Conservation (phyloP, 768 basidiomycete species). For the Porphyrellus cyaneotinctus region DNA sequence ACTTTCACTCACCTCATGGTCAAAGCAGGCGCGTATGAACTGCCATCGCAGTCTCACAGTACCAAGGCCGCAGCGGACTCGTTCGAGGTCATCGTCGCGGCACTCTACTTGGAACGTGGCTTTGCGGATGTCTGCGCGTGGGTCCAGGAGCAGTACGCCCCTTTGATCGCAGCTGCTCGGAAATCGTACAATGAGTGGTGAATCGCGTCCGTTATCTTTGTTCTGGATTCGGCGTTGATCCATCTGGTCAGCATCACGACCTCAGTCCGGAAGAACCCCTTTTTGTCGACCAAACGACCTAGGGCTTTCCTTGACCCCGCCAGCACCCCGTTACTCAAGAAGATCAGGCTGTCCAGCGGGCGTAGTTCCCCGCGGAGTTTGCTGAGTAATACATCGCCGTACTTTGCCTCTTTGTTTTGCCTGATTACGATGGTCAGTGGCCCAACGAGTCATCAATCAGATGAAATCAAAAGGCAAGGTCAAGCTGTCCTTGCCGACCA, state of each 20-base stretch:
- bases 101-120: conserved; percentile 39
- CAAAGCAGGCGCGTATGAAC: conserved; percentile 29
- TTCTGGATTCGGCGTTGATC: conserved; percentile 4
- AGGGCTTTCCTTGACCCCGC: conserved; percentile 1
- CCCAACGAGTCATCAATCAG: conserved; percentile 21
- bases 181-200: conserved; percentile 28
- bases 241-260: conserved; percentile 9
- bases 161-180: conserved; percentile 34
- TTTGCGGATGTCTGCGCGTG: conserved; percentile 36
- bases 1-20: conserved; percentile 38
- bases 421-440: conserved; percentile 20
- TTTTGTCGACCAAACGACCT: conserved; percentile 15
- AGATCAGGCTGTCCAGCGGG: conserved; percentile 14
- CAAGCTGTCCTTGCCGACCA: conserved; percentile 15
- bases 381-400: conserved; percentile 16
- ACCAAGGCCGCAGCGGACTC: conserved; percentile 43
- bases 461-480: conserved; percentile 29
- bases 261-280: not conserved
- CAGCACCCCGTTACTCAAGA: conserved; percentile 17
- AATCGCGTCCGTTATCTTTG: not conserved
- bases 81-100: conserved; percentile 45
- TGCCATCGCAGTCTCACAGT: conserved; percentile 17
- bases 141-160: conserved; percentile 37
- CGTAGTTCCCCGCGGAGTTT: conserved; percentile 14
- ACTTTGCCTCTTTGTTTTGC: not conserved